A percentile compares a stretch with the other conserved stretches of the same genome.
Evolutionary conservation across 1,139 yeast species (phyloP).

Genomic region (Geotrichum australiense): DNA sequence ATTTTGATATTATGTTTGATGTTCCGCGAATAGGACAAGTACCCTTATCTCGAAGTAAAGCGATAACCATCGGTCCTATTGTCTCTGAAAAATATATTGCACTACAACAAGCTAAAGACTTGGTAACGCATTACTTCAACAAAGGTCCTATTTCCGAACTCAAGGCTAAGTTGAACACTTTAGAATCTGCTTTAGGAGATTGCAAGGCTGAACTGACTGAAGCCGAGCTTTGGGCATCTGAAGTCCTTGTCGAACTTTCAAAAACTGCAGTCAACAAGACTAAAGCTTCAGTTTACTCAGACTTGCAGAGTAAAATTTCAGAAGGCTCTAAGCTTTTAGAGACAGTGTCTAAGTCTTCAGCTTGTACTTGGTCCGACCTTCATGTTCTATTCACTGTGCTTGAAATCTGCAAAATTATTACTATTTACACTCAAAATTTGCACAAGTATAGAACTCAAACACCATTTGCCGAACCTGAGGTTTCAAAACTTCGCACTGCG

Average conservation of each 20-base stretch:
- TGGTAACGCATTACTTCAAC: conserved; percentile 23
- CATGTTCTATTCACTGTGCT: conserved; percentile 29
- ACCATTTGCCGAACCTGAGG: conserved; percentile 15
- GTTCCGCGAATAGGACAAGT: conserved; percentile 15
- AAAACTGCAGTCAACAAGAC: conserved; percentile 19
- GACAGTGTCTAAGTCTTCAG: conserved; percentile 2
- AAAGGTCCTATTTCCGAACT: conserved; percentile 20
- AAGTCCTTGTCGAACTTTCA: conserved; percentile 22
- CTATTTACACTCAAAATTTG: conserved; percentile 23
- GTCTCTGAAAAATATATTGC: conserved; percentile 25
- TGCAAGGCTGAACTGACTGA: conserved; percentile 24
- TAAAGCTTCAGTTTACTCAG: conserved; percentile 17
- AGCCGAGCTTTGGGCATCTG: conserved; percentile 35
- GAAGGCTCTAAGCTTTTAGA: conserved; percentile 9
- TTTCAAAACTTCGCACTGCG: conserved; percentile 12
- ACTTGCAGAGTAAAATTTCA: conserved; percentile 12
- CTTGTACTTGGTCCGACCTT: conserved; percentile 27
- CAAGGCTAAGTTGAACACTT: not conserved
- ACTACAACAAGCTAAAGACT: conserved; percentile 22
- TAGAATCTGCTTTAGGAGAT: conserved; percentile 1
- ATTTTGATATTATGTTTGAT: conserved; percentile 27
- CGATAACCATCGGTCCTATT: conserved; percentile 24
- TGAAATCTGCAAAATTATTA: conserved; percentile 28
- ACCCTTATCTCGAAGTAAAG: conserved; percentile 17
- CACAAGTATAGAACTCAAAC: conserved; percentile 21